phyloP scores from a whole-genome alignment of 1,139 yeast species.

The Trichomonascaceae sp. region DNA sequence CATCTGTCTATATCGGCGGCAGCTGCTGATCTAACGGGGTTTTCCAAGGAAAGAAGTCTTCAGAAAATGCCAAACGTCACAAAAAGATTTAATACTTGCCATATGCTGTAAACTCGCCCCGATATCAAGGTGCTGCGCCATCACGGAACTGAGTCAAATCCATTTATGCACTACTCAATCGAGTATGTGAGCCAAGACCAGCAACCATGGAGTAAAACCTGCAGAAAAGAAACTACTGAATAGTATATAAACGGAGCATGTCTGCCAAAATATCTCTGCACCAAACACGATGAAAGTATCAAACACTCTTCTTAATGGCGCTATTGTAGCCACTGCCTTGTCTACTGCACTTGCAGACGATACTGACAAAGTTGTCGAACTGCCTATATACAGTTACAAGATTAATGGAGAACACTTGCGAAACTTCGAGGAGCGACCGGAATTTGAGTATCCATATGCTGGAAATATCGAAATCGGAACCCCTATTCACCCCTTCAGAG shows the following conservation, averaged over 20 bases:
- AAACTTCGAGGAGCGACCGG: neutral
- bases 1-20: too few relatives aligned
- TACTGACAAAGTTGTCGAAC: neutral
- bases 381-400: neutral
- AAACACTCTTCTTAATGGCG: neutral
- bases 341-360: neutral
- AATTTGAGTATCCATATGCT: neutral
- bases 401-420: neutral
- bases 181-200: neutral
- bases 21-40: too few relatives aligned
- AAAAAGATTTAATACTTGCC: too few relatives aligned
- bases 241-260: neutral
- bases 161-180: neutral
- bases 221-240: neutral
- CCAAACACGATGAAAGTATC: neutral
- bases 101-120: neutral
- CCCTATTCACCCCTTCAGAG: neutral
- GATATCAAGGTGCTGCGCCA: neutral
- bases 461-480: neutral
- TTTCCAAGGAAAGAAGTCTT: too few relatives aligned
- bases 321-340: neutral
- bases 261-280: neutral
- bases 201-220: neutral
- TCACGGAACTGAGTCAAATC: neutral
- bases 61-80: too few relatives aligned